Evolutionary conservation across 2,329 filamentous ascomycete genomes (phyloP).

Genomic region (Penicillium sp.): DNA sequence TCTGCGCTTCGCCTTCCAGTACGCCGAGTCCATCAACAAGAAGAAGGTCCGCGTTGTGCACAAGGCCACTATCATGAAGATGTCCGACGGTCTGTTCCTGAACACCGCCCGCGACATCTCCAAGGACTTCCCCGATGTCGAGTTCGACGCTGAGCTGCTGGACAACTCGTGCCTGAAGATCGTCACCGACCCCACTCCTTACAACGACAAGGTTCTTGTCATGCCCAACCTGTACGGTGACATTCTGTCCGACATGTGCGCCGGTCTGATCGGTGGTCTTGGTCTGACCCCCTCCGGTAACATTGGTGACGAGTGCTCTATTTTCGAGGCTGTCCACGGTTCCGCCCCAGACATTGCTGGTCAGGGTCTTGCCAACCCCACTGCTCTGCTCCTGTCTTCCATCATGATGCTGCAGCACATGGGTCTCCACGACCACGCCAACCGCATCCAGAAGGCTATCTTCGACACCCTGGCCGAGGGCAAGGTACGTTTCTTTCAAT

Average conservation of each 20-base stretch:
- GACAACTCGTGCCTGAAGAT: slow-evolving; percentile 99
- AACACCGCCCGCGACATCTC: slow-evolving; percentile 81
- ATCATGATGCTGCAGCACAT: slow-evolving; percentile 99
- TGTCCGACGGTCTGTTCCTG: slow-evolving; percentile 98
- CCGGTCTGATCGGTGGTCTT: slow-evolving; percentile 95
- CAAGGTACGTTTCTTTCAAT: slow-evolving; percentile 65
- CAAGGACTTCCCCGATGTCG: slow-evolving; percentile 94
- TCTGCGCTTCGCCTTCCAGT: slow-evolving; percentile 96
- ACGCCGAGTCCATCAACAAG: slow-evolving; percentile 90
- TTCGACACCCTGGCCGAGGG: slow-evolving; percentile 95
- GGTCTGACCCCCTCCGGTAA: slow-evolving; percentile 97
- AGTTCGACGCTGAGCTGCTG: slow-evolving; percentile 96
- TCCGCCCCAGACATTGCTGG: slow-evolving; percentile 96
- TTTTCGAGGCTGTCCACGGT: slow-evolving; percentile 99
- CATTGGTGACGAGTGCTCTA: slow-evolving; percentile 98
- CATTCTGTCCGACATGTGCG: slow-evolving; percentile 99
- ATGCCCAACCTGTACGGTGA: slow-evolving; percentile 98
- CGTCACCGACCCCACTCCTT: slow-evolving; percentile 91
- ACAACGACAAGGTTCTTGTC: slow-evolving; percentile 99
- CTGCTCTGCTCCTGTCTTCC: slow-evolving; percentile 89
- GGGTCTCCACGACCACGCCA: slow-evolving; percentile 82
- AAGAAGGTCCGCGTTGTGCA: slow-evolving; percentile 97
- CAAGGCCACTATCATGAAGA: slow-evolving; percentile 99
- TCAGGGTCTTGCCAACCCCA: slow-evolving; percentile 96
- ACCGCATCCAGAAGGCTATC: slow-evolving; percentile 89